These are phyloP conservation scores for Penicillium sp. DNA, from an alignment of 2,329 filamentous ascomycete genomes.

Conservation along the genomic window DNA sequence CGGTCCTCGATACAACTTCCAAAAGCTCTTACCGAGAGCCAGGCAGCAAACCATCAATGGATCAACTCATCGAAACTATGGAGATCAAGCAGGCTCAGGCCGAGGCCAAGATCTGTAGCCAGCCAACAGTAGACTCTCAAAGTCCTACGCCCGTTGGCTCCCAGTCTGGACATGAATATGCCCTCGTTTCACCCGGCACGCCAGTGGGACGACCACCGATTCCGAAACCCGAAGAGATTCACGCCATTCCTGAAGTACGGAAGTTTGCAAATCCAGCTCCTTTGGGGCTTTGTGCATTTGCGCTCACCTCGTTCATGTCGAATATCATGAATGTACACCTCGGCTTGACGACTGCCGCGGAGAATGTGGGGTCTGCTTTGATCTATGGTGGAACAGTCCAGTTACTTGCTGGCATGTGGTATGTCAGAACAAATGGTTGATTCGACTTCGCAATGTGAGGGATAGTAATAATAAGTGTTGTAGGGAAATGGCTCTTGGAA, in stretches of 20 bases:
- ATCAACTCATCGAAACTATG: slow-evolving; percentile 15
- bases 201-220: neutral
- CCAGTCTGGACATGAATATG: slow-evolving; percentile 14
- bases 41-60: slow-evolving; percentile 1
- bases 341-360: slow-evolving; percentile 13
- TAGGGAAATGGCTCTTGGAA: slow-evolving; percentile 32
- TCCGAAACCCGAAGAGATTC: slow-evolving; percentile 3
- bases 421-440: slow-evolving; percentile 7
- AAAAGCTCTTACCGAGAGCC: neutral
- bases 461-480: neutral
- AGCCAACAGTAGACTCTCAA: slow-evolving; percentile 11
- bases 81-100: slow-evolving; percentile 18
- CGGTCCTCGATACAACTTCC: neutral
- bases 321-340: slow-evolving; percentile 27
- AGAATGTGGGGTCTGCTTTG: slow-evolving; percentile 24
- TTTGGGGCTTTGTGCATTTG: slow-evolving; percentile 30
- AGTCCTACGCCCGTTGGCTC: slow-evolving; percentile 17
- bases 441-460: neutral
- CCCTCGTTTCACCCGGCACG: slow-evolving; percentile 7
- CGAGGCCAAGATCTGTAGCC: slow-evolving; percentile 12
- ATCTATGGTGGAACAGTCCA: slow-evolving; percentile 28
- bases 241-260: slow-evolving; percentile 10
- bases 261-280: slow-evolving; percentile 31
- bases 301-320: slow-evolving; percentile 28
- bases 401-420: slow-evolving; percentile 32